phyloP scores from a whole-genome alignment of 148 eudicot genomes.

The Chenopodium formosanum region DNA sequence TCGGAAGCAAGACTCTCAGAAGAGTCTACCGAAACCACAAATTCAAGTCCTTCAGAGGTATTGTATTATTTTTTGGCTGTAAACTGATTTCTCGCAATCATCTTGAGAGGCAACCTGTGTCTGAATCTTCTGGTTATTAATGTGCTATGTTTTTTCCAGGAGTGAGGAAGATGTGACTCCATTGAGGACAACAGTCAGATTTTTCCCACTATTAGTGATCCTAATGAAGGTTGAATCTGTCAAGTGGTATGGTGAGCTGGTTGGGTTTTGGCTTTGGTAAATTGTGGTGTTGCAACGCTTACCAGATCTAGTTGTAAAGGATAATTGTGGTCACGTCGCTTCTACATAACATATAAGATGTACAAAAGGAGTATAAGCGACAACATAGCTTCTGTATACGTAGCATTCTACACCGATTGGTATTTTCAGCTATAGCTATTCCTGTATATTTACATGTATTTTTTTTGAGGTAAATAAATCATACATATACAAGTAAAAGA shows the following conservation, averaged over 20 bases:
- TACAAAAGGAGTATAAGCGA: conserved; percentile 1
- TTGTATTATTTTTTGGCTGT: not conserved
- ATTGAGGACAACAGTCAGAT: not conserved
- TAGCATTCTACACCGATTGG: conserved; percentile 1
- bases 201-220: conserved; percentile 5
- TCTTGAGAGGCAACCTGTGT: not conserved
- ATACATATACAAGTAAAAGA: not conserved
- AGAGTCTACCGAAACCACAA: conserved; percentile 41
- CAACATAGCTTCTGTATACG: not conserved
- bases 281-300: not conserved
- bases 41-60: conserved; percentile 53
- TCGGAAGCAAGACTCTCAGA: conserved; percentile 84
- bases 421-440: conserved; percentile 7
- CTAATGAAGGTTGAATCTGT: conserved; percentile 5
- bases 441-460: conserved; percentile 1
- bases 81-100: not conserved
- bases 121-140: conserved; percentile 5
- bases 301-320: not conserved
- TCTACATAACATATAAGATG: conserved; percentile 6
- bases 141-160: conserved; percentile 24
- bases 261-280: not conserved
- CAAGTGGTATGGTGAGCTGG: not conserved
- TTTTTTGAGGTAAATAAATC: not conserved
- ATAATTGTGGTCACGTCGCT: conserved; percentile 1
- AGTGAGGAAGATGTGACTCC: conserved; percentile 14